Evolutionary conservation across 2,329 filamentous ascomycete species (phyloP).

Genomic region (Penicillium janthinellum): DNA sequence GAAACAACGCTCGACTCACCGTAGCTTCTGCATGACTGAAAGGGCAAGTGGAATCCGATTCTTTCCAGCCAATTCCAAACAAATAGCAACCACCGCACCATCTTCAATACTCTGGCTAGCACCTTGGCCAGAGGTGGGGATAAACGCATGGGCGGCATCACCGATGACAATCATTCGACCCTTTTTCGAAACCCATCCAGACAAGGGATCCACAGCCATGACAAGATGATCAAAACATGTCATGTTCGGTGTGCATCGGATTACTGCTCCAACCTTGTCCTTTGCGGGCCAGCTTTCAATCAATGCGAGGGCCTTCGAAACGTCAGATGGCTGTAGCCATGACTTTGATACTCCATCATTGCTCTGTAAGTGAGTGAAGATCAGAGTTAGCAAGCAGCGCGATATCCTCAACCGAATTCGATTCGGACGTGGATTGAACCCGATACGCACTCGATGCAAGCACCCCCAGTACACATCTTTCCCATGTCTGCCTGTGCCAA

Average conservation of each 20-base stretch:
- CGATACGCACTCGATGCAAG: not conserved
- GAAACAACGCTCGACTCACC: not conserved
- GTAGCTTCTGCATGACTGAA: not conserved
- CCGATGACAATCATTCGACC: not conserved
- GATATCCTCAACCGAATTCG: no score
- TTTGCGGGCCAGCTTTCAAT: slow-evolving; percentile 1
- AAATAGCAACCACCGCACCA: not conserved
- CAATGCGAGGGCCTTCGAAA: not conserved
- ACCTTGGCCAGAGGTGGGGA: not conserved
- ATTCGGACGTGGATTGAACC: no score
- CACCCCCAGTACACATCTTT: slow-evolving; percentile 2
- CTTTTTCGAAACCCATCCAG: not conserved
- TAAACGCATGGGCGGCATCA: not conserved
- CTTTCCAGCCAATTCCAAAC: not conserved
- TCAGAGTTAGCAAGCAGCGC: no score
- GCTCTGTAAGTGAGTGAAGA: not conserved
- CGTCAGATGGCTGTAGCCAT: not conserved
- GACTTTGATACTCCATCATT: not conserved
- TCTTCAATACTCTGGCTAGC: not conserved
- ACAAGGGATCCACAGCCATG: not conserved
- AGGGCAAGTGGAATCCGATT: not conserved
- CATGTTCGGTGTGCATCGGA: not conserved
- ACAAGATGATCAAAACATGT: not conserved
- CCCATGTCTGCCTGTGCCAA: not conserved
- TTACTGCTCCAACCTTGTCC: not conserved